Evolutionary conservation across 768 basidiomycete genomes (phyloP).

Genomic region (Agaricus sinodeliciosus): DNA sequence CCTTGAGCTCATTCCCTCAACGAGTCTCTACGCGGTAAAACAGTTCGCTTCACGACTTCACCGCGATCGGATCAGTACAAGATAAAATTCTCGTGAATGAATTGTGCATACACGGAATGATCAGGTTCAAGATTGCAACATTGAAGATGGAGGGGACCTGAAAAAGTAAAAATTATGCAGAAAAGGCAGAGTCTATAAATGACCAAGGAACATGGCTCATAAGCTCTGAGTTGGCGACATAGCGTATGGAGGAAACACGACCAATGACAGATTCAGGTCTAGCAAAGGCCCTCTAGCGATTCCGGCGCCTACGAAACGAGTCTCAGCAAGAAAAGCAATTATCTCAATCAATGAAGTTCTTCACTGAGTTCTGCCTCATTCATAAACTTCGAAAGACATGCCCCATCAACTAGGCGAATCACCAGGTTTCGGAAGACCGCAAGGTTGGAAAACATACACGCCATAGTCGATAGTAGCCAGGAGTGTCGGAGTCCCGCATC

Average conservation of each 20-base stretch:
- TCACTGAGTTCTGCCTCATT: constrained; percentile 14
- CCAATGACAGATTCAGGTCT: no score
- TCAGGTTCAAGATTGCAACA: constrained; percentile 20
- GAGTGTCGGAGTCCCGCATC: constrained; percentile 11
- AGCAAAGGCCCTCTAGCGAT: no score
- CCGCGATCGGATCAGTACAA: neutral
- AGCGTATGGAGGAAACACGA: constrained; percentile 3
- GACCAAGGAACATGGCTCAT: neutral
- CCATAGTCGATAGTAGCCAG: constrained; percentile 11
- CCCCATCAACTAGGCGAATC: constrained; percentile 3
- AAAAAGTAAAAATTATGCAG: neutral
- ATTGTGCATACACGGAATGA: constrained; percentile 12
- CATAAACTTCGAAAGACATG: constrained; percentile 14
- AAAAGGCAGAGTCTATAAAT: neutral
- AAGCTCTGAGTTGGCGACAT: neutral
- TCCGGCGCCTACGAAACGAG: constrained; percentile 9
- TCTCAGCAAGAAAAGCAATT: neutral
- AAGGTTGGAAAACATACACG: constrained; percentile 9
- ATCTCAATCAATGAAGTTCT: neutral
- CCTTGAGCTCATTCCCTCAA: no score
- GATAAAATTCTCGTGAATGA: neutral
- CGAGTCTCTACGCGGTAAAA: neutral
- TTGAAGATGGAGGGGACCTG: constrained; percentile 17
- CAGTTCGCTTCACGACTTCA: constrained; percentile 2
- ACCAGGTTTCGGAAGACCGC: neutral